Conservation (phyloP, 2,329 filamentous ascomycete species). For the Ramularia endophylla region DNA sequence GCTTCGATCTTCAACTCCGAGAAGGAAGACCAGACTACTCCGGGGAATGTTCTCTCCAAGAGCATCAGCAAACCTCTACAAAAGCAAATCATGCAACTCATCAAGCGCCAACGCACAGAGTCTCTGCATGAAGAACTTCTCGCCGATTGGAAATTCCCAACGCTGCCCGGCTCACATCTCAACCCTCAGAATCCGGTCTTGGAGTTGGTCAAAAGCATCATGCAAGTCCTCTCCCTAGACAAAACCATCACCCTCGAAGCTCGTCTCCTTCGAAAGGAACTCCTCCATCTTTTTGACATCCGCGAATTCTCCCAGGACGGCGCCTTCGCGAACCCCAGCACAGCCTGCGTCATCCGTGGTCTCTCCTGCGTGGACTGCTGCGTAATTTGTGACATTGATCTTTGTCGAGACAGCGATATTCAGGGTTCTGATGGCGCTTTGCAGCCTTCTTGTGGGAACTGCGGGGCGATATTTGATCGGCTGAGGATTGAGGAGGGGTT, state of each 20-base stretch:
- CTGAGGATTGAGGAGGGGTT: constrained; percentile 78
- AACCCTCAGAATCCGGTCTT: constrained; percentile 66
- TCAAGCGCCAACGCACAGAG: constrained; percentile 81
- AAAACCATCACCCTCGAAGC: constrained; percentile 87
- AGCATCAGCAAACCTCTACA: constrained; percentile 83
- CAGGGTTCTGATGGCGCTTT: constrained; percentile 44
- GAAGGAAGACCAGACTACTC: constrained; percentile 52
- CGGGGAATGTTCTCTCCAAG: constrained; percentile 65
- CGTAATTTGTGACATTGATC: constrained; percentile 77
- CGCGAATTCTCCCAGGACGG: constrained; percentile 87
- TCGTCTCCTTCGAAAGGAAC: constrained; percentile 78
- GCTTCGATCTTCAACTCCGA: constrained; percentile 50
- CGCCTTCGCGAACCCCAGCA: constrained; percentile 80
- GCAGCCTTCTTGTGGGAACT: constrained; percentile 44
- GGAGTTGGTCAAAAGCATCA: constrained; percentile 85
- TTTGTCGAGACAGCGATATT: constrained; percentile 84
- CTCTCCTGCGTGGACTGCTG: constrained; percentile 89
- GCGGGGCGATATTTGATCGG: constrained; percentile 68
- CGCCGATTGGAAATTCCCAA: constrained; percentile 78
- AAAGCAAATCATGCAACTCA: constrained; percentile 76
- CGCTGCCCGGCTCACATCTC: constrained; percentile 66
- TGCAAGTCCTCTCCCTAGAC: constrained; percentile 87
- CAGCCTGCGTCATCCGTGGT: constrained; percentile 65
- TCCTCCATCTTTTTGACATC: constrained; percentile 85
- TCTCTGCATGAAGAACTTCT: constrained; percentile 83